These are phyloP conservation scores for Raffaelea arxii DNA, from an alignment of 2,329 filamentous ascomycete species.

Conservation along the genomic window DNA sequence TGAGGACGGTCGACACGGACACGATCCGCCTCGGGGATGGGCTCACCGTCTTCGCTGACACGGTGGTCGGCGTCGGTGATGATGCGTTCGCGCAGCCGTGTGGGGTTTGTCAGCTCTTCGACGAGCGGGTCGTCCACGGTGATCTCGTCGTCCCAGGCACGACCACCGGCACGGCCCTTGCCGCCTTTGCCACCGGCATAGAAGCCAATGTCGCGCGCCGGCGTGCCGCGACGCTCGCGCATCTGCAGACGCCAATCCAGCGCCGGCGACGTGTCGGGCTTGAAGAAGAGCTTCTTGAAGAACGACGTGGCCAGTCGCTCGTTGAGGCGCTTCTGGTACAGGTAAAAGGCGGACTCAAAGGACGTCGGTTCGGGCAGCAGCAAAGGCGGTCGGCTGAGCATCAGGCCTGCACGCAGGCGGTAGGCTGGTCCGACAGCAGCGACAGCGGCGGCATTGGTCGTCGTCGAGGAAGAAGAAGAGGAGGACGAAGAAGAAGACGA, in stretches of 20 bases:
- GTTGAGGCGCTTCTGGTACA: conserved; percentile 95
- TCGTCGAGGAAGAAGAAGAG: conserved; percentile 15
- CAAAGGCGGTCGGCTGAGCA: conserved; percentile 80
- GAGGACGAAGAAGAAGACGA: conserved; percentile 10
- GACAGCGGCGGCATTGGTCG: conserved; percentile 16
- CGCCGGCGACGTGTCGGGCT: conserved; percentile 73
- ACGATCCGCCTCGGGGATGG: conserved; percentile 46
- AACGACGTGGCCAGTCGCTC: conserved; percentile 85
- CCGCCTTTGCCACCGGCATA: conserved; percentile 48
- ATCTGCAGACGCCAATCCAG: conserved; percentile 87
- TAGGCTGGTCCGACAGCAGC: conserved; percentile 24
- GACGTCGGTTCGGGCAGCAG: conserved; percentile 74
- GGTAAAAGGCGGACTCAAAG: conserved; percentile 89
- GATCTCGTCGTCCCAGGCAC: conserved; percentile 88
- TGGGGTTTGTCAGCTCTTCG: conserved; percentile 32
- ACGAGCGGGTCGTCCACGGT: conserved; percentile 62
- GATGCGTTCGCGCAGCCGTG: conserved; percentile 56
- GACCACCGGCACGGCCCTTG: conserved; percentile 25
- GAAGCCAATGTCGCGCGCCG: conserved; percentile 74
- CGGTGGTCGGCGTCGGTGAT: conserved; percentile 64
- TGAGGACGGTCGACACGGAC: conserved; percentile 61
- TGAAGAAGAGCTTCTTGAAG: conserved; percentile 88
- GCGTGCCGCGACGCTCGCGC: conserved; percentile 58
- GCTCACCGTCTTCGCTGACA: conserved; percentile 50
- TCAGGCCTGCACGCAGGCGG: conserved; percentile 54